Evolutionary conservation across 2,329 filamentous ascomycete genomes (phyloP).

Genomic region (Onygena corvina): DNA sequence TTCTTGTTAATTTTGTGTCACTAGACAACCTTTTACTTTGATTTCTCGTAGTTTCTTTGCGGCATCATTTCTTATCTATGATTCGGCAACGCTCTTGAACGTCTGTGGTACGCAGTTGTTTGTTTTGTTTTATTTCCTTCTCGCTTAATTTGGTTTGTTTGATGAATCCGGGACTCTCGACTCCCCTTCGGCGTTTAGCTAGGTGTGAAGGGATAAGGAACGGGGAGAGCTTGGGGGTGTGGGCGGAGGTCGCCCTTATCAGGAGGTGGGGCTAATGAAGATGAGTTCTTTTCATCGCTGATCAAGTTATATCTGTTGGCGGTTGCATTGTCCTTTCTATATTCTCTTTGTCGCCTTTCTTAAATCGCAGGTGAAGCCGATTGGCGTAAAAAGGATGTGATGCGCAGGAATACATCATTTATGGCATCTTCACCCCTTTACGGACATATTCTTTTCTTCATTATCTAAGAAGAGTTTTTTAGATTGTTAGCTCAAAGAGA

Average conservation of each 20-base stretch:
- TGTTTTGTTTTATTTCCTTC: background rate
- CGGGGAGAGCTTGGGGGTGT: background rate
- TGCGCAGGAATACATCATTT: no score
- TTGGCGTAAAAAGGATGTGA: no score
- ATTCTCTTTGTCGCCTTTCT: no score
- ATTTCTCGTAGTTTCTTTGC: background rate
- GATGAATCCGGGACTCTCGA: background rate
- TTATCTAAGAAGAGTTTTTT: no score
- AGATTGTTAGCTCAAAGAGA: no score
- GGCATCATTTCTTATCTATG: background rate
- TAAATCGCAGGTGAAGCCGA: no score
- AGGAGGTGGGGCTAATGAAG: conserved; percentile 3
- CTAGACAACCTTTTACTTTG: background rate
- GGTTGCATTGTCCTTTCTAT: background rate
- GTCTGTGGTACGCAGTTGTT: background rate
- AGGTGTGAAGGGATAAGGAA: conserved; percentile 3
- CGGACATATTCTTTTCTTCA: no score
- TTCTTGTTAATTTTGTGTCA: conserved; percentile 7
- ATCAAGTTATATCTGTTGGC: background rate
- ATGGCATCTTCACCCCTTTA: no score
- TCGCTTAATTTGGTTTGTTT: background rate
- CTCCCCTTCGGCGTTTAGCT: conserved; percentile 6
- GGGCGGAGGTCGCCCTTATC: background rate
- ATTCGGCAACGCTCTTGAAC: background rate
- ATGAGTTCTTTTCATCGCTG: background rate